Conservation (phyloP, 202 grass and related monocot genomes). For the Saccharum hybrid region DNA sequence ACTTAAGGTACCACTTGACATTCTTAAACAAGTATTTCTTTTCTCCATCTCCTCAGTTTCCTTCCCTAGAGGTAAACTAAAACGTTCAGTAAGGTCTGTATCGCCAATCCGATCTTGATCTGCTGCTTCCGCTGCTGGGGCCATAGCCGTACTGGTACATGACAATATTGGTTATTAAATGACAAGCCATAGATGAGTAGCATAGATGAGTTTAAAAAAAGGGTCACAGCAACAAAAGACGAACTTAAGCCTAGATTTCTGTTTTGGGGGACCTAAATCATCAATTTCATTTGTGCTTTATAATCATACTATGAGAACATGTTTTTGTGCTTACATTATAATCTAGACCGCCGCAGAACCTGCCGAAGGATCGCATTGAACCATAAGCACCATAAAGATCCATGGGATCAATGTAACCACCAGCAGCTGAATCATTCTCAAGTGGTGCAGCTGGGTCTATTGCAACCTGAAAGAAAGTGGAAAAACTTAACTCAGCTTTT, state of each 20-base stretch:
- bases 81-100: slow-evolving; percentile 67
- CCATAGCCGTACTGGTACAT: slow-evolving; percentile 70
- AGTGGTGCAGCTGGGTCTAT: slow-evolving; percentile 87
- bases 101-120: slow-evolving; percentile 72
- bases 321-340: slow-evolving; percentile 59
- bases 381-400: slow-evolving; percentile 77
- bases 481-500: neutral
- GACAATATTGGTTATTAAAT: slow-evolving; percentile 6
- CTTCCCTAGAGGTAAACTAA: slow-evolving; percentile 35
- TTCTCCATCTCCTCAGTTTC: neutral
- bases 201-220: neutral
- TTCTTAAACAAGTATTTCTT: slow-evolving; percentile 28
- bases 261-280: neutral
- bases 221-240: neutral
- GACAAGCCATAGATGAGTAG: neutral
- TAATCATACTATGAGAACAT: slow-evolving; percentile 9
- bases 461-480: slow-evolving; percentile 58
- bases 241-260: neutral
- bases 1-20: slow-evolving; percentile 15
- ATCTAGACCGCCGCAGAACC: slow-evolving; percentile 69
- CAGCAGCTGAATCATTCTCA: slow-evolving; percentile 49
- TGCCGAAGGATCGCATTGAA: slow-evolving; percentile 71
- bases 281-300: neutral
- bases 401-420: slow-evolving; percentile 62
- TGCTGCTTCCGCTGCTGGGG: slow-evolving; percentile 52